These are phyloP conservation scores for Mycena floridula DNA, from an alignment of 768 basidiomycete genomes.

Conservation along the genomic window DNA sequence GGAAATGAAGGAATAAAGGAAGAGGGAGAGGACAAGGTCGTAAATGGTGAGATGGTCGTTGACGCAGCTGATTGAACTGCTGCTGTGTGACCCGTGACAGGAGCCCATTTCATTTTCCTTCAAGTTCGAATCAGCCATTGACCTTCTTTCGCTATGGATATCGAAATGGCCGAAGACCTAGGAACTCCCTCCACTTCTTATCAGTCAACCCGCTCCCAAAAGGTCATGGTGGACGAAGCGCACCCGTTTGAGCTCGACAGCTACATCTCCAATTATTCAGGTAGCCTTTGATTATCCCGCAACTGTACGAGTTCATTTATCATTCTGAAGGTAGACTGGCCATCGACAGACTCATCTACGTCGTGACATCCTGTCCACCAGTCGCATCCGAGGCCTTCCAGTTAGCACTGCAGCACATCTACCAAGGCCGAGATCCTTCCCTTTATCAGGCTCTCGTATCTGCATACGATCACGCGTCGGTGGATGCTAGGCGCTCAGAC, in stretches of 20 bases:
- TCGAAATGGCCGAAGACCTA: not conserved
- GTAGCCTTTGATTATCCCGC: conserved; percentile 26
- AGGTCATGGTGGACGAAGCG: conserved; percentile 62
- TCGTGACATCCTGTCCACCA: conserved; percentile 57
- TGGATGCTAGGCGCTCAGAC: conserved; percentile 30
- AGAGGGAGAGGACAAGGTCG: not conserved
- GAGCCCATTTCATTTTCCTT: not conserved
- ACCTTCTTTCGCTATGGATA: conserved; percentile 1
- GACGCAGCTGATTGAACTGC: no score
- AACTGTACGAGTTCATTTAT: conserved; percentile 2
- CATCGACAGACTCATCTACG: conserved; percentile 67
- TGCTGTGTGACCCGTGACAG: no score
- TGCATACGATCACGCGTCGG: conserved; percentile 44
- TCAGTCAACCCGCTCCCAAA: not conserved
- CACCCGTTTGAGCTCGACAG: conserved; percentile 87
- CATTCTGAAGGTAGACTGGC: conserved; percentile 60
- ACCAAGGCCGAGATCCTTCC: conserved; percentile 62
- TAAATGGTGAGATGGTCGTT: no score
- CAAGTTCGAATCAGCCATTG: not conserved
- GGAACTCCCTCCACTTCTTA: not conserved
- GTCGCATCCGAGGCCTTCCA: conserved; percentile 71
- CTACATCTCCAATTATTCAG: conserved; percentile 72
- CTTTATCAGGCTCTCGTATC: conserved; percentile 45
- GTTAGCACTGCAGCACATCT: conserved; percentile 57
- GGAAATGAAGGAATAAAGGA: not conserved